A percentile compares a stretch with the other conserved stretches of the same genome.
Conservation (phyloP, 257 asterid species). For the Parsonsia alboflavescens region DNA sequence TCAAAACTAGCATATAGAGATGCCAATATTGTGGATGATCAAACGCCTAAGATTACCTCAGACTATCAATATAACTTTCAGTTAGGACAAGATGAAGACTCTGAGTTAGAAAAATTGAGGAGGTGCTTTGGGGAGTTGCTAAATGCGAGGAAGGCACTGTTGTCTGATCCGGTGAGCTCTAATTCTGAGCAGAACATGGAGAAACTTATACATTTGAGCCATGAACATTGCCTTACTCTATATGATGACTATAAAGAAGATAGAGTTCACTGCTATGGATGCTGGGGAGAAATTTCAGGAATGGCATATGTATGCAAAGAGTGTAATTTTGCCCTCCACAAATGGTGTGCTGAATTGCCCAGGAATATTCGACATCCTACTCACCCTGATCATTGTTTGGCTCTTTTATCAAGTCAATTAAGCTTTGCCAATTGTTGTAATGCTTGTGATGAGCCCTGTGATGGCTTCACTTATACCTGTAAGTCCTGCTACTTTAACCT, state of each 20-base stretch:
- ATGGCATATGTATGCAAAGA: not conserved
- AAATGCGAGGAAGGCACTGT: not conserved
- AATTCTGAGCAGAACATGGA: not conserved
- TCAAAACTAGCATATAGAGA: not conserved
- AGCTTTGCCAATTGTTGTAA: not conserved
- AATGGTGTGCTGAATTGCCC: conserved; percentile 7
- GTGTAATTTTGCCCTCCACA: not conserved
- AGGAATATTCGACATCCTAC: not conserved
- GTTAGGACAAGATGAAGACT: not conserved
- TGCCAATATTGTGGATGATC: not conserved
- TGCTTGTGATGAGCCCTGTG: not conserved
- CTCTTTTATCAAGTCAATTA: not conserved
- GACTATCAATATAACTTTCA: not conserved
- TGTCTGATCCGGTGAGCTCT: not conserved
- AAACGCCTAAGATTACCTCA: not conserved
- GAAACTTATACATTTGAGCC: not conserved
- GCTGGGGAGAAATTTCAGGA: not conserved
- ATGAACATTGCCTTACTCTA: not conserved
- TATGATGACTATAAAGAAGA: not conserved
- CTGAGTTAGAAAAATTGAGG: not conserved
- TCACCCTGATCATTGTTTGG: not conserved
- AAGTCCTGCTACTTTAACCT: not conserved
- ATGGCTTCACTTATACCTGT: conserved; percentile 1
- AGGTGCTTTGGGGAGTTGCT: not conserved
- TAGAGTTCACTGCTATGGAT: not conserved